Base-by-base conservation (phyloP, 129 eudicot species). In the Escallonia rubra region DNA sequence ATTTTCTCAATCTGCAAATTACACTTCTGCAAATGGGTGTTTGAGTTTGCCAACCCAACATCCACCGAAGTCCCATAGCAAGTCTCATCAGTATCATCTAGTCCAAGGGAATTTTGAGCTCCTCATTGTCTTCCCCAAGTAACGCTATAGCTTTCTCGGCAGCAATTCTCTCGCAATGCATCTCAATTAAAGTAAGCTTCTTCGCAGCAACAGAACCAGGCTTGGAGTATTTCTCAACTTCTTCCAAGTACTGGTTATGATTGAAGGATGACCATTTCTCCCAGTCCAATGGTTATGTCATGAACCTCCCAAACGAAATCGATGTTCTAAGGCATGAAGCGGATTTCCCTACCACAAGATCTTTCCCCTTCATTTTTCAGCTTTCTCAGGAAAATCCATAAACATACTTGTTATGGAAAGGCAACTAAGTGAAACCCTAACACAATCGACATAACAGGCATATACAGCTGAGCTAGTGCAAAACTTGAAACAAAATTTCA, bases 141-240 rank as follows among this genome's bases (percentile, higher is more conserved):
- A 68, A 66, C n/a, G 68, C 76, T 57, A 62, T 78, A 16, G 83
- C 78, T 50, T 78, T 72, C 74, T 80, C 80, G 71, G 79, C 68
- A 57, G 85, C 89, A 62, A 79, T 62, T 69, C 70, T 84, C 74
- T 84, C 86, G 76, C 84, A 86, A 75, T 84, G 89, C 15, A 96
- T 90, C 65, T 93, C 98, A 44, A 93, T n/a, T n/a, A n/a, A n/a
- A 93, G 66, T 84, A 84, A 61, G 98, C 92, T 89, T 93, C 87
- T 83, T 93, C 64, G 83, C 85, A 60, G 98, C 98, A 56, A 93
- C 98, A 42, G 87, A 79, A 63, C 98, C 98, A 9, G 96, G 95
- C 68, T 74, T 82, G 38, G 96, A 84, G 74, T 56, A 74, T 74
- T 75, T 93, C 75, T 84, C 81, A 43, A 83, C 96, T 70, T 93